A percentile compares a stretch with the other conserved stretches of the same genome.
Conservation (phyloP, 2,329 filamentous ascomycete genomes). For the Fusarium buharicum region DNA sequence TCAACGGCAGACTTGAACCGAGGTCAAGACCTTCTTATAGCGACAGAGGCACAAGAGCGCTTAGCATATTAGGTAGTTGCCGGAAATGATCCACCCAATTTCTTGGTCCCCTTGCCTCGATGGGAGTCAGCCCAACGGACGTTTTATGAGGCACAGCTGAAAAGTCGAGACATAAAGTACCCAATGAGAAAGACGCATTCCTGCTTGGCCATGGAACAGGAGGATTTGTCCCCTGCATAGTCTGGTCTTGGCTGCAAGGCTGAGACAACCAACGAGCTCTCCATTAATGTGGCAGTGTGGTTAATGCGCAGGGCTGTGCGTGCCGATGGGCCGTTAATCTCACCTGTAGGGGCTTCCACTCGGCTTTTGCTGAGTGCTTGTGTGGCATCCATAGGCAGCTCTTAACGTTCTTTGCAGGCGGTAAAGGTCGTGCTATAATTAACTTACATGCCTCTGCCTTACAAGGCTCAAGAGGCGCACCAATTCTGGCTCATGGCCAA, state of each 20-base stretch:
- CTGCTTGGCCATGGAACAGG: constrained; percentile 2
- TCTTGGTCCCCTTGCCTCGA: not conserved
- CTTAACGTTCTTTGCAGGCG: too few species aligned
- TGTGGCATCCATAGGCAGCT: too few species aligned
- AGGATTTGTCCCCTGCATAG: not conserved
- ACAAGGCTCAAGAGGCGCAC: constrained; percentile 1
- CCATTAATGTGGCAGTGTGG: too few species aligned
- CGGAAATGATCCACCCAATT: not conserved
- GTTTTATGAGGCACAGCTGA: constrained; percentile 15
- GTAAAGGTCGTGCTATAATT: constrained; percentile 6
- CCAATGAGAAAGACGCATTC: not conserved
- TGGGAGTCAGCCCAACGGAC: constrained; percentile 3
- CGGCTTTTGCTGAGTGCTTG: too few species aligned
- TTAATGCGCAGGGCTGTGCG: too few species aligned
- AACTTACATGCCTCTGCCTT: constrained; percentile 1
- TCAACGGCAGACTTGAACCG: not conserved
- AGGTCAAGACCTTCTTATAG: constrained; percentile 10
- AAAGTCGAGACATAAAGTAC: not conserved
- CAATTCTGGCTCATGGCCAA: not conserved
- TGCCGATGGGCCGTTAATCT: not conserved
- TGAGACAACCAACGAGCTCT: constrained; percentile 7
- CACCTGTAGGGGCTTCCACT: too few species aligned
- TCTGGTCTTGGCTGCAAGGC: constrained; percentile 6
- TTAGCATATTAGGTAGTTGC: not conserved
- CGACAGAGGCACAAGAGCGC: not conserved